A percentile compares a stretch with the other conserved stretches of the same genome.
Evolutionary conservation across 139 green algal genomes (phyloP).

Genomic region (Micractinium sp.): DNA sequence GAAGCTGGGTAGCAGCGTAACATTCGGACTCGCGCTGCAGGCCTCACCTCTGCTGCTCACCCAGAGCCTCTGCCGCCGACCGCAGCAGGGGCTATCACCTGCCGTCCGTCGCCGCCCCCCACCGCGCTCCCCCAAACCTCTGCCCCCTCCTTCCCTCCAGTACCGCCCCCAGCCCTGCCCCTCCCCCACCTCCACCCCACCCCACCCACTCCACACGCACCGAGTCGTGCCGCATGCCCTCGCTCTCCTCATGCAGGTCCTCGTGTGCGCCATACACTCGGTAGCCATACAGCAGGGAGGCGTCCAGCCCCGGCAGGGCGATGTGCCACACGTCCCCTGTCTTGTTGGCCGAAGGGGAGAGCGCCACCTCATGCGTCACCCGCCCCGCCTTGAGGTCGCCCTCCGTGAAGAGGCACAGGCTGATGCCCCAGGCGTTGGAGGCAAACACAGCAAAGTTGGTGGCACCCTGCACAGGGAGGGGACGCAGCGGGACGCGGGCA

Average conservation of each 20-base stretch:
- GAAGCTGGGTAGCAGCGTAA: not conserved
- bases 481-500: not conserved
- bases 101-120: too few relatives aligned
- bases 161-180: not conserved
- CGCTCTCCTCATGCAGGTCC: slow-evolving; percentile 31
- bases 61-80: too few relatives aligned
- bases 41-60: too few relatives aligned
- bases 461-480: slow-evolving; percentile 56
- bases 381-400: slow-evolving; percentile 71
- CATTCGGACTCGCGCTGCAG: too few relatives aligned
- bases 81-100: too few relatives aligned
- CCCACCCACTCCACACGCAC: not conserved
- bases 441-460: slow-evolving; percentile 90
- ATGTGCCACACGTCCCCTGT: slow-evolving; percentile 92
- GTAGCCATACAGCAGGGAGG: slow-evolving; percentile 78
- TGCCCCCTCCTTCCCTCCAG: not conserved
- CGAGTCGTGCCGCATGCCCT: slow-evolving; percentile 28
- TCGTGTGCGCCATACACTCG: slow-evolving; percentile 42
- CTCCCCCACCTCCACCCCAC: too few relatives aligned
- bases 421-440: slow-evolving; percentile 66
- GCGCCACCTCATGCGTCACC: slow-evolving; percentile 69
- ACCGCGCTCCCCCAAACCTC: too few relatives aligned
- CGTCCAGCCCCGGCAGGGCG: slow-evolving; percentile 67
- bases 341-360: slow-evolving; percentile 78
- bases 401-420: slow-evolving; percentile 87